Conservation (phyloP, 2,329 filamentous ascomycete genomes). For the Aspergillus calidoustus region DNA sequence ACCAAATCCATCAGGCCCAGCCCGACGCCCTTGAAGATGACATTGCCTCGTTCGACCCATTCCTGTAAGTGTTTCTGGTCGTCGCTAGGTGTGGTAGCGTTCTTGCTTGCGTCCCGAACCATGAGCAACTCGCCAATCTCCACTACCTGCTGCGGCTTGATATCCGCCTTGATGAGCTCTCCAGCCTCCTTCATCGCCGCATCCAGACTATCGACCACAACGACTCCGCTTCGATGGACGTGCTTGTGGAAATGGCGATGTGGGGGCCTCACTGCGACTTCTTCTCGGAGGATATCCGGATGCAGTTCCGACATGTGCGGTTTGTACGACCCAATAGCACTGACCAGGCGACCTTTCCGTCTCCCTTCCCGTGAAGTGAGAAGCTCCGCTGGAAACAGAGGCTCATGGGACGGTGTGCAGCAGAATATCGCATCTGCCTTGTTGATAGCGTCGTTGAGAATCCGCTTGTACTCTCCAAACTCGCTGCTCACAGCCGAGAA, state of each 20-base stretch:
- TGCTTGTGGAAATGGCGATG: slow-evolving; percentile 57
- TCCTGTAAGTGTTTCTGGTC: slow-evolving; percentile 54
- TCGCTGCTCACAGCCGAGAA: slow-evolving; percentile 72
- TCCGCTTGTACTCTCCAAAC: slow-evolving; percentile 70
- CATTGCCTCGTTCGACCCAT: slow-evolving; percentile 67
- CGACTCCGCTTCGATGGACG: slow-evolving; percentile 61
- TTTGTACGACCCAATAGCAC: slow-evolving; percentile 58
- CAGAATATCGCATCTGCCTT: slow-evolving; percentile 83
- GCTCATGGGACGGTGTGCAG: slow-evolving; percentile 76
- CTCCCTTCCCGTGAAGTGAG: slow-evolving; percentile 65
- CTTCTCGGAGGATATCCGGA: slow-evolving; percentile 71
- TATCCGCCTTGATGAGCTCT: slow-evolving; percentile 78
- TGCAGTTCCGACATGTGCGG: slow-evolving; percentile 83
- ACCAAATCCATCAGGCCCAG: slow-evolving; percentile 71
- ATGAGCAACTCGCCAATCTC: slow-evolving; percentile 83
- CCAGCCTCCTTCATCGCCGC: slow-evolving; percentile 82
- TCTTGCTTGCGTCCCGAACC: slow-evolving; percentile 57
- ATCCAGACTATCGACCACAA: slow-evolving; percentile 71
- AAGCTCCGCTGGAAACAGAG: slow-evolving; percentile 74
- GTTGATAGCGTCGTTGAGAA: slow-evolving; percentile 71
- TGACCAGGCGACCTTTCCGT: slow-evolving; percentile 50
- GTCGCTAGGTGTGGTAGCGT: slow-evolving; percentile 28
- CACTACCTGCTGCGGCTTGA: slow-evolving; percentile 76
- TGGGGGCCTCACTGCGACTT: slow-evolving; percentile 52
- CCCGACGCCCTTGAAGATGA: slow-evolving; percentile 73